A percentile compares a stretch with the other conserved stretches of the same genome.
Conservation (phyloP, 129 eudicot genomes). For the Flaveria ramosissima region DNA sequence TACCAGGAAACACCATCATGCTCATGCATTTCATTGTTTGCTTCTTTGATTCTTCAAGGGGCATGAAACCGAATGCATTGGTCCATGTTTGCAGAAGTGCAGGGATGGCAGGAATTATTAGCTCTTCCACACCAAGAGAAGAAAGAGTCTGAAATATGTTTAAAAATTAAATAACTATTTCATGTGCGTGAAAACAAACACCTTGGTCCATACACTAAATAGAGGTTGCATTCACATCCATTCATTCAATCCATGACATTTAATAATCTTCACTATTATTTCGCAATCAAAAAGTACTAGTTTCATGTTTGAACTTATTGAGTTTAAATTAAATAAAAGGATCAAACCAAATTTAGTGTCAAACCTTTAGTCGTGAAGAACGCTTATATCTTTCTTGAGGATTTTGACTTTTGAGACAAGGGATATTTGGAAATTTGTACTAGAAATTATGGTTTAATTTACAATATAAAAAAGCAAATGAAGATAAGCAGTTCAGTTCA, state of each 20-base stretch:
- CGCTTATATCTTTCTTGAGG: not conserved
- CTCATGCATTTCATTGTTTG: constrained; percentile 44
- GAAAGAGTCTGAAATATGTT: constrained; percentile 48
- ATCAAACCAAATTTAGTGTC: not conserved
- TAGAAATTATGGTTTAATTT: too few relatives aligned
- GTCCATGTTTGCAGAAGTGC: constrained; percentile 66
- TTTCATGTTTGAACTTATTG: not conserved
- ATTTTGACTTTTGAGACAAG: not conserved
- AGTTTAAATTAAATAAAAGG: too few relatives aligned
- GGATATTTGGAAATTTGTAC: not conserved
- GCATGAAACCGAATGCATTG: constrained; percentile 54
- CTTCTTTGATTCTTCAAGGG: constrained; percentile 43
- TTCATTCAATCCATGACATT: not conserved
- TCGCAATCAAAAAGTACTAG: not conserved
- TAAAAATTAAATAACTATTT: not conserved
- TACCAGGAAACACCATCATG: constrained; percentile 58
- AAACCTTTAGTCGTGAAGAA: not conserved
- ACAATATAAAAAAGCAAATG: too few relatives aligned
- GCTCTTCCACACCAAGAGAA: constrained; percentile 56
- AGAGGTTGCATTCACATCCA: not conserved
- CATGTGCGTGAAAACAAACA: not conserved
- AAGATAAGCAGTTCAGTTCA: too few relatives aligned
- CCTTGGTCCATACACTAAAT: not conserved
- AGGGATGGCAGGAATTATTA: constrained; percentile 67
- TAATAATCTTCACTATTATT: not conserved